Evolutionary conservation across 148 eudicot genomes (phyloP), one percentile per base, ranked within the genome.

Genomic region (Pouteria glomerata): DNA sequence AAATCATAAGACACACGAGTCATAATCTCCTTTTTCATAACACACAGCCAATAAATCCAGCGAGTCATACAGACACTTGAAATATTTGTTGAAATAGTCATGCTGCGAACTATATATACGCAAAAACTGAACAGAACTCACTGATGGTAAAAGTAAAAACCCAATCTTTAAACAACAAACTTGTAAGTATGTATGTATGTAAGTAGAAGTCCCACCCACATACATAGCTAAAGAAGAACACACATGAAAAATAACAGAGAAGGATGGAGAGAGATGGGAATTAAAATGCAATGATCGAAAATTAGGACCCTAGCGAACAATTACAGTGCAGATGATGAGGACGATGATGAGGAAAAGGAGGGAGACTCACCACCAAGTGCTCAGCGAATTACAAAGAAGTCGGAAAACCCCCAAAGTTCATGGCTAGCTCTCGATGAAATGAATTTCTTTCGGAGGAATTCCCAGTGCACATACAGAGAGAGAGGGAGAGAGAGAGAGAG

Each of bases 241-340:
- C 24, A 2, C 33, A 65, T 2, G 50, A 65, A 10, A 65, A 65
- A 42, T 3, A 26, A 16, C 33, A 44, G 34, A 26, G 31, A 57
- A 13, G 19, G 15, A 57, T 12, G 27, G 34, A 57, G 3, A 56
- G 30, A 56, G 10, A 56, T 8, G 3, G 3, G 59, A 56, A 23
- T 56, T 26, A 13, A 42, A 41, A 15, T 27, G 16, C 23, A 41
- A 61, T 5, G 12, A 6, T 12, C 52, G 6, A 42, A 34, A 64
- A 64, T 64, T 64, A 24, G 74, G 44, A 58, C 74, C 74, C 74
- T 71, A 71, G 55, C 14, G 26, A 52, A 37, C 21, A 23, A 35
- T 55, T 53, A 53, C 30, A 53, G 33, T 24, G 34, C 33, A 44
- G 39, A 16, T 8, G 29, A 37, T 8, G 52, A 64, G 0, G 70